Evolutionary conservation across 1,139 yeast species (phyloP), one percentile per base, ranked within the genome.

Genomic region (Sugiyamaella neomexicana): DNA sequence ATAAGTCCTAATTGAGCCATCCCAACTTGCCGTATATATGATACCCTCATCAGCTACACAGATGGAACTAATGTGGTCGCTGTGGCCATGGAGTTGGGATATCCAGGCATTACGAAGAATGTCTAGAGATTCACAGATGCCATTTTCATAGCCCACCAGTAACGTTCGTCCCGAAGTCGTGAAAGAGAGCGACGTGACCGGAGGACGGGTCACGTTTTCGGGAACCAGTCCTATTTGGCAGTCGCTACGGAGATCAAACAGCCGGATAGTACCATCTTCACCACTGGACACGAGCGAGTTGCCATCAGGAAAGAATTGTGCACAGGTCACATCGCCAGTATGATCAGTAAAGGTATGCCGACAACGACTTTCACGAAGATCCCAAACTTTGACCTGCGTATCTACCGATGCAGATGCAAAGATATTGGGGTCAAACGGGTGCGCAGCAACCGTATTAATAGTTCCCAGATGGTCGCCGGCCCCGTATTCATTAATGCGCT

Each of bases 331-430:
- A 66, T 91, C 97, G 50, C 79, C 78, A 42, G 77, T 76, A 36
- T 89, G 81, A 1, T 84, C 80, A 46, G 65, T 58, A 65, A 85
- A 85, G 53, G 80, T 82, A 62, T 85, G 86, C 78, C 89, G 76
- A n/a, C 86, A 76, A 3, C 70, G 65, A 59, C 82, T 86, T 1
- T 96, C 85, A 66, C 99, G 82, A 9, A 89, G 80, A 70, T 93
- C 99, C 99, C 99, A 93, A 15, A 93, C 85, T 65, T 90, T 87
- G 47, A 87, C 95, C 1, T 95, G 86, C 25, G 97, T 96, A 71
- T 93, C 99, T 65, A 89, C 95, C 7, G 97, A 88, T 12, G 87
- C 95, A 5, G 96, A 86, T 16, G 89, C 83, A 66, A 93, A 79
- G 81, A 89, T 81, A 69, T 87, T 83, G 45, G 59, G 57, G 46